Evolutionary conservation across 208 protist genomes (phyloP).

Genomic region (Leptomonas pyrrhocoris): DNA sequence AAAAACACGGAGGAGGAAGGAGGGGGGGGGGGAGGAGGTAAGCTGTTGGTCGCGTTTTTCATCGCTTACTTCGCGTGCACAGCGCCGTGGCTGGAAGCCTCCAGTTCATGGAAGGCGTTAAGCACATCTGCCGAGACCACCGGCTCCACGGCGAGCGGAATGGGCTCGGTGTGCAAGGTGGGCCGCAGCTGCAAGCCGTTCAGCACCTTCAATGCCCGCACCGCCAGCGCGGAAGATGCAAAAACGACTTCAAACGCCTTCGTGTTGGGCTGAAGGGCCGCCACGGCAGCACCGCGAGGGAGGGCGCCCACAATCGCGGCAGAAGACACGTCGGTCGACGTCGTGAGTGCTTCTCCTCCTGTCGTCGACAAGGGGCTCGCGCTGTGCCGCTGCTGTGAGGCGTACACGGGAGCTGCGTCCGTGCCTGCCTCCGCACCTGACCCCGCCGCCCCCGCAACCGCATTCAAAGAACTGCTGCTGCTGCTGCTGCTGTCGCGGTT

Average conservation of each 20-base stretch:
- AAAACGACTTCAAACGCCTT: conserved; percentile 79
- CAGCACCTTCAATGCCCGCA: conserved; percentile 56
- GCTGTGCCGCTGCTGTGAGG: not conserved
- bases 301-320: not conserved
- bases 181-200: conserved; percentile 35
- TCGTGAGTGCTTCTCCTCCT: not conserved
- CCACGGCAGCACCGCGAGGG: conserved; percentile 25
- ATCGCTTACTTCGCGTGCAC: not conserved
- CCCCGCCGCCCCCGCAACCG: not conserved
- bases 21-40: too few relatives aligned
- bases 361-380: not conserved
- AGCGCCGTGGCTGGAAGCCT: conserved; percentile 7
- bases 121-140: conserved; percentile 71
- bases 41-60: not conserved
- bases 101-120: conserved; percentile 37
- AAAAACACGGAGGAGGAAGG: too few relatives aligned
- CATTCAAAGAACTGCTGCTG: not conserved
- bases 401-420: not conserved
- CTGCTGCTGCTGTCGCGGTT: not conserved
- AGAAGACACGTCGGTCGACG: not conserved
- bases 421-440: not conserved
- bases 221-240: conserved; percentile 41
- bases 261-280: conserved; percentile 19
- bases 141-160: conserved; percentile 61
- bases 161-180: conserved; percentile 1